phyloP scores from a whole-genome alignment of 108 stramenopile genomes.

The Conticribra weissflogii region DNA sequence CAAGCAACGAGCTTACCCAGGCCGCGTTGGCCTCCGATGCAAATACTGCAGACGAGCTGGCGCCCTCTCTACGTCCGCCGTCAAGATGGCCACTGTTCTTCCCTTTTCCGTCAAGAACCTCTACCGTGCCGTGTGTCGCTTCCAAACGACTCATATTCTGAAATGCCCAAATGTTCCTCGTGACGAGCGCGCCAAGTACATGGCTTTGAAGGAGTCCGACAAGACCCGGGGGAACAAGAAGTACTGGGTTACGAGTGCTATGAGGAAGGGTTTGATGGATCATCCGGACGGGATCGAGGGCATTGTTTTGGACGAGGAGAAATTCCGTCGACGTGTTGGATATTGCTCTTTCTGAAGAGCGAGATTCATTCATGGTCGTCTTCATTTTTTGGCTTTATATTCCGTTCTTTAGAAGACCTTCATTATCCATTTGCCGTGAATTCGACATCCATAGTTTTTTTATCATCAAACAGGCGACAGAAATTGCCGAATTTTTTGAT shows the following conservation, averaged over 20 bases:
- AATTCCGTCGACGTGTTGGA: not conserved
- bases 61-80: not conserved
- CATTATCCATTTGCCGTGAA: no score
- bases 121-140: conserved; percentile 8
- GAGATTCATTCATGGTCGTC: no score
- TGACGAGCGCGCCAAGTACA: not conserved
- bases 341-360: not conserved
- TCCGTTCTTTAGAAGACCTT: no score
- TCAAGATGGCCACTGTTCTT: not conserved
- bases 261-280: conserved; percentile 9
- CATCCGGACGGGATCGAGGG: not conserved
- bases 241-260: conserved; percentile 8
- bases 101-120: not conserved
- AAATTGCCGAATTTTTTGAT: no score
- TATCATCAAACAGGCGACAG: no score
- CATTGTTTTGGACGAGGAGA: not conserved
- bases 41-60: not conserved
- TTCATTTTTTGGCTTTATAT: no score
- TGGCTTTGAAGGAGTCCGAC: not conserved
- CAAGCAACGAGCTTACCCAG: conserved; percentile 6
- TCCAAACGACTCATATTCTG: conserved; percentile 3
- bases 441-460: no score
- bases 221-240: not conserved
- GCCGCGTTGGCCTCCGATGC: conserved; percentile 4
- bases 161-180: conserved; percentile 1